A percentile compares a stretch with the other conserved stretches of the same genome.
Conservation (phyloP, 2,329 filamentous ascomycete species). For the Nakataea oryzae region DNA sequence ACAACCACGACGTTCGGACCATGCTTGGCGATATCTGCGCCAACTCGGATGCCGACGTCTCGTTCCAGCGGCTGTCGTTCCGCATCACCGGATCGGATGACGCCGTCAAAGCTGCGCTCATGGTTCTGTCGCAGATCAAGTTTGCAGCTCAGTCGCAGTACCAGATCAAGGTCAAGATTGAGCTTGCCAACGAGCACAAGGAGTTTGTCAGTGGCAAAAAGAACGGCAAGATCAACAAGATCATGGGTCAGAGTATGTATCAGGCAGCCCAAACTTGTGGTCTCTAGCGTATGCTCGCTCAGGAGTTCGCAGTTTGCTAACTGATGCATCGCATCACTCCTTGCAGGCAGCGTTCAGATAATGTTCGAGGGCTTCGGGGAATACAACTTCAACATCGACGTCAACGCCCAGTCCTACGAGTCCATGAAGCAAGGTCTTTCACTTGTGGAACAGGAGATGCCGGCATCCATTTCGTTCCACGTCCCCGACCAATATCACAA, state of each 20-base stretch:
- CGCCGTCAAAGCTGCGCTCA: constrained; percentile 88
- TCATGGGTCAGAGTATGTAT: constrained; percentile 84
- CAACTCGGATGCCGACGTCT: constrained; percentile 89
- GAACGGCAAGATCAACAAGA: constrained; percentile 99
- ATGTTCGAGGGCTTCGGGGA: constrained; percentile 99
- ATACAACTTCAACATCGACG: constrained; percentile 99
- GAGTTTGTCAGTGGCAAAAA: constrained; percentile 99
- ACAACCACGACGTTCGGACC: constrained; percentile 66
- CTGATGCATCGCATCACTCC: constrained; percentile 11
- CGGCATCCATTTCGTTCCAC: constrained; percentile 96
- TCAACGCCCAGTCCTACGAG: constrained; percentile 84
- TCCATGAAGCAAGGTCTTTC: constrained; percentile 87
- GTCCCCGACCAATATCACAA: constrained; percentile 99
- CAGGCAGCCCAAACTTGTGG: constrained; percentile 4
- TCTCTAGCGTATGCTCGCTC: not conserved
- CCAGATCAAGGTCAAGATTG: constrained; percentile 94
- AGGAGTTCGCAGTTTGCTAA: not conserved
- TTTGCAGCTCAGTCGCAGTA: constrained; percentile 82
- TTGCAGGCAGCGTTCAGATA: constrained; percentile 80
- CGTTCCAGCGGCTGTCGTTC: constrained; percentile 90
- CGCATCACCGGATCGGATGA: constrained; percentile 94
- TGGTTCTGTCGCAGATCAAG: constrained; percentile 82
- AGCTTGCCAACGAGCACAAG: constrained; percentile 98
- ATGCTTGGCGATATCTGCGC: constrained; percentile 95
- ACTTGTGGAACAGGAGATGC: constrained; percentile 97